Evolutionary conservation across 257 asterid species (phyloP).

Genomic region (Solanum rostratum): DNA sequence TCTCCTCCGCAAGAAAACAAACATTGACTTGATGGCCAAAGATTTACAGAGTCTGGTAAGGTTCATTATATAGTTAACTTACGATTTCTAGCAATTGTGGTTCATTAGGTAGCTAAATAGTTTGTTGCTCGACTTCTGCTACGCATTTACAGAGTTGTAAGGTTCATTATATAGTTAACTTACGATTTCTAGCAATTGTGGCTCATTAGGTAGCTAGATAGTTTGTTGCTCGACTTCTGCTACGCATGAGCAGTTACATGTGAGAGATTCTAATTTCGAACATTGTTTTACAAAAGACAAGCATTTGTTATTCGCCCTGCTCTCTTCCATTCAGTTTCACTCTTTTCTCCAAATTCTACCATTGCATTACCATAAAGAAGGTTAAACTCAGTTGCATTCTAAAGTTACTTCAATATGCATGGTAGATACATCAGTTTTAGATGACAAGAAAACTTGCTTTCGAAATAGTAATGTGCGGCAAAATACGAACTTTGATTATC

Average conservation of each 20-base stretch:
- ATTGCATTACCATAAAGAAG: background rate
- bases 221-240: background rate
- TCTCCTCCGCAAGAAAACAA: constrained; percentile 49
- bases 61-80: background rate
- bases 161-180: constrained; percentile 4
- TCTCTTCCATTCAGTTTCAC: background rate
- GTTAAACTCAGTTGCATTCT: background rate
- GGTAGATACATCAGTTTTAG: background rate
- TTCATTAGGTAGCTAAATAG: background rate
- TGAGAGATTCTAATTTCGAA: background rate
- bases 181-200: background rate
- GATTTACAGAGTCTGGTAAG: constrained; percentile 67
- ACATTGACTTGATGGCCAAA: constrained; percentile 52
- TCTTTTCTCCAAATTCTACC: background rate
- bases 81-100: background rate
- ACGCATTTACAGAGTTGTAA: constrained; percentile 38
- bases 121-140: background rate
- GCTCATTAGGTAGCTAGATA: background rate
- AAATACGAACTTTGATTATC: background rate
- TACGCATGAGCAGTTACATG: background rate
- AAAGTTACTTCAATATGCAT: background rate
- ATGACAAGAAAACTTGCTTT: background rate
- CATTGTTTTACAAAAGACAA: background rate
- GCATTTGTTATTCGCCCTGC: background rate
- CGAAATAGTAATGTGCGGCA: background rate